Evolutionary conservation across 257 asterid genomes (phyloP), one percentile per base, ranked within the genome.

Genomic region (Buddleja alternifolia): DNA sequence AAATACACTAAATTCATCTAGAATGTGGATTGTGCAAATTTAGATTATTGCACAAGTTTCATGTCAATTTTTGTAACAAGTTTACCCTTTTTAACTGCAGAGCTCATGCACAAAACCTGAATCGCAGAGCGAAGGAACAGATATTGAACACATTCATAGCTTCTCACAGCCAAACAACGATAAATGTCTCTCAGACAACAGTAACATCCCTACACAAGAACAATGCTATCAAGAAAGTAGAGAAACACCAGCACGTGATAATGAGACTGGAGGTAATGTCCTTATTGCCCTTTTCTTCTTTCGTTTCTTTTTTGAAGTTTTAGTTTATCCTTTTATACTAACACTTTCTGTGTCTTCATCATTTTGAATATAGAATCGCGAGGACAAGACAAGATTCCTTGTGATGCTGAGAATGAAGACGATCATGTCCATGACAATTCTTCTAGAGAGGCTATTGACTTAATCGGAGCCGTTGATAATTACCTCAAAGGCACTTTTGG

Each of bases 61-160:
- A 29, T 1, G 5, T 29, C 34, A 29, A 29, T 1, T 29, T 29
- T 29, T 29, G 3, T 29, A 29, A 29, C 34, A 67, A 60, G 4
- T 23, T 15, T 55, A 14, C 19, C 32, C 25, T 0, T 71, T 66
- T 77, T 8, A 42, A 70, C 63, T 73, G 75, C 82, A 93, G 97
- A 93, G 98, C 77, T 93, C 98, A 66, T 85, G 94, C 81, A 76
- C 96, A 29, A 90, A 88, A 76, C 93, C 97, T 17, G 95, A 78
- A 42, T 72, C 72, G 19, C 90, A 80, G 52, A 58, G 69, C 21
- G 93, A 83, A 66, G 85, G 76, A 48, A 84, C 82, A 20, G 85
- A 76, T 51, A 44, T 17, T 4, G 85, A 78, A 50, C 67, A 71
- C 61, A 53, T 44, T 34, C 71, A 56, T 24, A 79, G 75, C 60